Evolutionary conservation across 495 filamentous ascomycete genomes (phyloP), one percentile per base, ranked within the genome.

Genomic region (Bryoglossum gracile): DNA sequence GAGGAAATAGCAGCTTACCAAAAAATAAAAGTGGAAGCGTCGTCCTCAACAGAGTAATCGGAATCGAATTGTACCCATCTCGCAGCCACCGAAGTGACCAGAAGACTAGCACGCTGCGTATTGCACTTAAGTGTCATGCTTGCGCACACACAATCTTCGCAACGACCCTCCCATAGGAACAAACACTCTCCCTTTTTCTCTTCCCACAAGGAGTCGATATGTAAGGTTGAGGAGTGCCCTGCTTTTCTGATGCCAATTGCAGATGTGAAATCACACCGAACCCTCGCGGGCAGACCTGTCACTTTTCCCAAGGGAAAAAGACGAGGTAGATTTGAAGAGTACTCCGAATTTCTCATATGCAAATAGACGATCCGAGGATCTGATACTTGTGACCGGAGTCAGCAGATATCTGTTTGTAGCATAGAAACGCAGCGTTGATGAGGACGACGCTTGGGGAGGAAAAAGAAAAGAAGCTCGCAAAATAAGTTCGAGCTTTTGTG

Each of bases 341-440:
- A 87, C 91, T 95, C 90, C 90, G 90, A 95, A 95, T 95, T 95
- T 95, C 91, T 94, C 91, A 95, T 92, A 92, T 95, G 91, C 89
- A 74, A 51, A 60, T 44, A 45, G 43, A 23, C 37, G 57, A 48
- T 50, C 64, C 64, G 64, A 67, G 57, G 62, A 59, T 51, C 56
- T 64, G 44, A 55, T 45, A 65, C 55, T 53, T 41, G 48, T 34
- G 48, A 43, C 10, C 43, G 10, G 43, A 48, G 16, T 48, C 43
- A 44, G 39, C 50, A 47, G 56, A 36, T 69, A 75, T 86, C 82
- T 77, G 85, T 95, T 73, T 89, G 91, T 89, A 80, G 89, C 90
- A 95, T 92, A 94, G 89, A 97, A 94, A 92, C 87, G 89, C 88
- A 87, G 90, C 89, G 78, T 88, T 95, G 88, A 81, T 77, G 81